Percentiles rank a stretch among this genome's conserved stretches.
Conservation (phyloP, 2,329 filamentous ascomycete species). For the Diplodia mutila region DNA sequence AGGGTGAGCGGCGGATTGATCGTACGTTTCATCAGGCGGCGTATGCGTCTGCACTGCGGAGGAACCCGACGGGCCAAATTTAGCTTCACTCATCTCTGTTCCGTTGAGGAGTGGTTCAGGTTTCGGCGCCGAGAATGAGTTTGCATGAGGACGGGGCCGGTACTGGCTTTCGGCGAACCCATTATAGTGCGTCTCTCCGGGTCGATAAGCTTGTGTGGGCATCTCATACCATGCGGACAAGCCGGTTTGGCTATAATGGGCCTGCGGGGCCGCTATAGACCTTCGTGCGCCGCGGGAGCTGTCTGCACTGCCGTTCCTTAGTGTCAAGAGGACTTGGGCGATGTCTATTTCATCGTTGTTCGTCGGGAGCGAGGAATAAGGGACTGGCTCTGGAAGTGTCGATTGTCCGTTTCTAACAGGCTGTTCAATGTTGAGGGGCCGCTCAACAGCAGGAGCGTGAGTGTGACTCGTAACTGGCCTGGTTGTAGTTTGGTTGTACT, state of each 20-base stretch:
- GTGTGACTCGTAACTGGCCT: slow-evolving; percentile 53
- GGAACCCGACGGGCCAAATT: background rate
- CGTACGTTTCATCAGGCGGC: slow-evolving; percentile 42
- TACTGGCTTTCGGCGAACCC: slow-evolving; percentile 2
- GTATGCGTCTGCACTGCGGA: slow-evolving; percentile 43
- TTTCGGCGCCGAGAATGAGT: slow-evolving; percentile 5
- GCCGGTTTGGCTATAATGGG: slow-evolving; percentile 4
- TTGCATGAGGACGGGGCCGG: slow-evolving; percentile 1
- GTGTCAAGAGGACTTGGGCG: slow-evolving; percentile 17
- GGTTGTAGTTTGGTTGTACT: slow-evolving; percentile 41
- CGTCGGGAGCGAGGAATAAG: background rate
- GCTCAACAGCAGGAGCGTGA: slow-evolving; percentile 25
- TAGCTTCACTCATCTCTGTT: slow-evolving; percentile 7
- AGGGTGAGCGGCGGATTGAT: slow-evolving; percentile 28
- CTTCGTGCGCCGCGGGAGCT: slow-evolving; percentile 7
- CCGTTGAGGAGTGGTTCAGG: slow-evolving; percentile 4
- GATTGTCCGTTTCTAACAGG: background rate
- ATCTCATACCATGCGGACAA: slow-evolving; percentile 1
- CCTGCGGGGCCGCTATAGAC: slow-evolving; percentile 18
- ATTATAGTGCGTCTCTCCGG: background rate
- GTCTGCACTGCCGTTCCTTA: slow-evolving; percentile 23
- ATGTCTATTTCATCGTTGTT: slow-evolving; percentile 21
- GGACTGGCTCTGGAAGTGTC: background rate
- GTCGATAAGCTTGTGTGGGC: background rate
- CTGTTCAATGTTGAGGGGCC: slow-evolving; percentile 33